These are phyloP conservation scores for Penicillium argentinense DNA, from an alignment of 495 filamentous ascomycete species.

Conservation along the genomic window DNA sequence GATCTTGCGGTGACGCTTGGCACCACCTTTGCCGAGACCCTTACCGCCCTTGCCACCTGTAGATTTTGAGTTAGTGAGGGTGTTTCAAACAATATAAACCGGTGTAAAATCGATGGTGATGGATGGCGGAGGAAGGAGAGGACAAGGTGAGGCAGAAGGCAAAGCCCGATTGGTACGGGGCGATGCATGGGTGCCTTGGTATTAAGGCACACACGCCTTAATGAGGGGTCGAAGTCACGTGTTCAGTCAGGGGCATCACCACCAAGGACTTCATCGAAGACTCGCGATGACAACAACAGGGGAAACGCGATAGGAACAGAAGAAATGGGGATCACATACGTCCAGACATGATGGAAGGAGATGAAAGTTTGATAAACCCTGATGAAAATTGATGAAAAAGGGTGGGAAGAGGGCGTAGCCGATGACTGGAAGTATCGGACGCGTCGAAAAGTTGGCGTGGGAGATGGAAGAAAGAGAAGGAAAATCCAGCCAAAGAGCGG, in stretches of 20 bases:
- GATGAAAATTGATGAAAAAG: slow-evolving; percentile 34
- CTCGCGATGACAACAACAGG: slow-evolving; percentile 19
- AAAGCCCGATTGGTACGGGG: slow-evolving; percentile 7
- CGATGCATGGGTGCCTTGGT: slow-evolving; percentile 3
- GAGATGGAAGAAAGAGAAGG: slow-evolving; percentile 15
- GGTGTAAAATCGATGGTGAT: too few species aligned
- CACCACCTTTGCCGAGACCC: slow-evolving; percentile 85
- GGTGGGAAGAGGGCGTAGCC: slow-evolving; percentile 18
- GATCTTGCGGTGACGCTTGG: slow-evolving; percentile 99
- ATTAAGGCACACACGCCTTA: not conserved
- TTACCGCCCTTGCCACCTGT: slow-evolving; percentile 90
- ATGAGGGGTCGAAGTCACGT: slow-evolving; percentile 1
- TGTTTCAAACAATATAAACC: too few species aligned
- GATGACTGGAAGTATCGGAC: slow-evolving; percentile 14
- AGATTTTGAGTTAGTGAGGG: slow-evolving; percentile 20
- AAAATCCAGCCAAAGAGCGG: slow-evolving; percentile 14
- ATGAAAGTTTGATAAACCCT: slow-evolving; percentile 14
- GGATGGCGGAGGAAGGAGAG: not conserved
- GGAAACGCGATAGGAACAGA: slow-evolving; percentile 14
- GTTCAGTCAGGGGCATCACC: slow-evolving; percentile 5
- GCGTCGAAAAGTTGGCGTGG: slow-evolving; percentile 24
- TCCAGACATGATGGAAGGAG: slow-evolving; percentile 80
- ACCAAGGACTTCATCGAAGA: not conserved
- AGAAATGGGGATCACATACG: slow-evolving; percentile 63
- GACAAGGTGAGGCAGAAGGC: not conserved